Percentiles rank a stretch among this genome's conserved stretches.
Conservation (phyloP, 2,329 filamentous ascomycete species). For the Botryotinia convoluta region DNA sequence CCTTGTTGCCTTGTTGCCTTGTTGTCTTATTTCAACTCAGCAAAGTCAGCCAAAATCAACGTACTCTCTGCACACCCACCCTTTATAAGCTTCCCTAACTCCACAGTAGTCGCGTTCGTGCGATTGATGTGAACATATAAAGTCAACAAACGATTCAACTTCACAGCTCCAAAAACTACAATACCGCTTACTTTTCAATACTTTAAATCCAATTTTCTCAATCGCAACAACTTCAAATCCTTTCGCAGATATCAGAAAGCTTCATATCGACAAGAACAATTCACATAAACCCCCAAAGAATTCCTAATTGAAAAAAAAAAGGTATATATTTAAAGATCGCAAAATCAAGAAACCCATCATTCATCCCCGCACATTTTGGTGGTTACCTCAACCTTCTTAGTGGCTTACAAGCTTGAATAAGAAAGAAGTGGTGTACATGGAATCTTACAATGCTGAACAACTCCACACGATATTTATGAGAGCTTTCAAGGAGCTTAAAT, state of each 20-base stretch:
- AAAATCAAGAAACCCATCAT: background rate
- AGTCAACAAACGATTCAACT: conserved; percentile 1
- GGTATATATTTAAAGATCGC: conserved; percentile 8
- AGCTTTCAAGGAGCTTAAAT: conserved; percentile 36
- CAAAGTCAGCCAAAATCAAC: no score
- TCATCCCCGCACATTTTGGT: background rate
- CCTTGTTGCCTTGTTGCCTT: background rate
- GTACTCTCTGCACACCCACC: background rate
- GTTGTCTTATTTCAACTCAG: background rate
- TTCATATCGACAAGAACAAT: background rate
- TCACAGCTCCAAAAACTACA: background rate
- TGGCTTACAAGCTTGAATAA: conserved; percentile 15
- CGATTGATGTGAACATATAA: conserved; percentile 1
- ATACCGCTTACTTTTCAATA: no score
- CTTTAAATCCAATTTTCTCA: background rate
- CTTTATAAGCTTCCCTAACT: background rate
- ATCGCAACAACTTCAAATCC: background rate
- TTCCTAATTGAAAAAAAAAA: background rate
- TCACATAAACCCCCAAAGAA: background rate
- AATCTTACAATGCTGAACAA: conserved; percentile 34
- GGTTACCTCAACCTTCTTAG: background rate
- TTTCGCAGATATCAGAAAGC: background rate
- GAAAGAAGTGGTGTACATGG: conserved; percentile 27
- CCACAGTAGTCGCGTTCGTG: background rate
- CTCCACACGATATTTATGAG: conserved; percentile 37